Evolutionary conservation across 2,329 filamentous ascomycete species (phyloP), one percentile per base, ranked within the genome.

Genomic region (Domatiomyces catenatus): DNA sequence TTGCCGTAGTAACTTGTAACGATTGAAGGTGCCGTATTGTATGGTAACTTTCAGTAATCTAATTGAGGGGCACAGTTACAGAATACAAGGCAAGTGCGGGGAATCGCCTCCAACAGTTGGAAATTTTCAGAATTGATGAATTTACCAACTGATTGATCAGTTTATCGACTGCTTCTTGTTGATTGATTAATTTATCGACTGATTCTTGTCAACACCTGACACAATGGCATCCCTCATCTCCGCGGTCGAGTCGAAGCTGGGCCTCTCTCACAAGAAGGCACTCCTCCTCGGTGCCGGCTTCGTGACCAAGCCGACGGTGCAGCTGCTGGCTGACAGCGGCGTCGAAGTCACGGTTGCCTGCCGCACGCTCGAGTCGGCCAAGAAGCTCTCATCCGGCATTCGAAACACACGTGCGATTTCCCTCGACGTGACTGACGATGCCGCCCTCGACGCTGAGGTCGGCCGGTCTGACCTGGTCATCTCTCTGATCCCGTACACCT

Each of bases 401-500:
- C 75, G 81, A 67, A 79, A 85, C 66, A 79, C 87, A 60, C 76
- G 69, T 48, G 77, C 89, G 58, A 84, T 93, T 70, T 80, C 85
- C 50, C 80, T 96, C 65, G 87, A 96, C 65, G 90, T 94, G 59
- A 83, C 70, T 63, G 74, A 94, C 67, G 77, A 75, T 47, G 68
- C 74, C 52, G 87, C 85, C 32, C 80, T 96, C 52, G 88, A 95
- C 62, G 79, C 80, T 49, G 86, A 81, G 63, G 78, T 94, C 53
- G 80, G 75, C 64, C 80, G 93, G 75, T 76, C 84, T 66, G 84
- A 92, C 65, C 71, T 94, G 8, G 81, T 84, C 65, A 84, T 89
- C 66, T 79, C 73, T 64, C 68, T 96, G 69, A 94, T 96, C 61
- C 90, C 90, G 48, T 96, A 95, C 73, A 93, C 81, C 54, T 86